These are phyloP conservation scores for Knufia petricola DNA, from an alignment of 2,329 filamentous ascomycete species.

Conservation along the genomic window DNA sequence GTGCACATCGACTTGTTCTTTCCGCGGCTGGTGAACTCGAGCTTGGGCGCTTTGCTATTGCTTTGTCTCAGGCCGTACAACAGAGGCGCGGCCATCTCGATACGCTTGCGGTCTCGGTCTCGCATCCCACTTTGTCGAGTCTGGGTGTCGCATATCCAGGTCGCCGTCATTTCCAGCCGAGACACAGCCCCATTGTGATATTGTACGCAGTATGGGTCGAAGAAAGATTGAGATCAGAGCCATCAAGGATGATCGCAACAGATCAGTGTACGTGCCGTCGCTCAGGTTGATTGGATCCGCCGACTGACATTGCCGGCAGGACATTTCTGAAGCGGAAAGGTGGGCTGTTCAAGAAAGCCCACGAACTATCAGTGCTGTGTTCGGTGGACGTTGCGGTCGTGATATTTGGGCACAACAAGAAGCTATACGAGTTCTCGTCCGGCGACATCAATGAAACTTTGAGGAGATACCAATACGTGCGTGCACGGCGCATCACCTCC, in stretches of 20 bases:
- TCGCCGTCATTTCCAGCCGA: background rate
- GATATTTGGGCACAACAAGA: constrained; percentile 98
- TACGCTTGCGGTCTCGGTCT: background rate
- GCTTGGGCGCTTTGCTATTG: background rate
- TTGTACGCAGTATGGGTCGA: constrained; percentile 63
- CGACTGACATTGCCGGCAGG: constrained; percentile 39
- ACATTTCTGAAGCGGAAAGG: constrained; percentile 98
- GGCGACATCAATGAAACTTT: constrained; percentile 87
- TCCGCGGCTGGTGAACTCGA: background rate
- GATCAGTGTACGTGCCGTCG: constrained; percentile 70
- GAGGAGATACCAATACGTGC: constrained; percentile 78
- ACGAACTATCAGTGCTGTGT: constrained; percentile 94
- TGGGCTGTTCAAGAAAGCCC: constrained; percentile 97
- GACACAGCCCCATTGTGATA: background rate
- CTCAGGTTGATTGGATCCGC: background rate
- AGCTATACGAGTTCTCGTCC: constrained; percentile 96
- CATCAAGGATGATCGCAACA: constrained; percentile 96
- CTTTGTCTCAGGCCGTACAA: constrained; percentile 8
- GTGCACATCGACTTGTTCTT: background rate
- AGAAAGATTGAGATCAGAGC: constrained; percentile 99
- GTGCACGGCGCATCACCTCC: constrained; percentile 30
- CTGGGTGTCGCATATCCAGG: background rate
- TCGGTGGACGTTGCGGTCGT: constrained; percentile 98
- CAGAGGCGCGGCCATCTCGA: background rate
- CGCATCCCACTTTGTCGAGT: constrained; percentile 1